Evolutionary conservation across 495 filamentous ascomycete genomes (phyloP), one percentile per base, ranked within the genome.

Genomic region (Lasiosphaeria miniovina): DNA sequence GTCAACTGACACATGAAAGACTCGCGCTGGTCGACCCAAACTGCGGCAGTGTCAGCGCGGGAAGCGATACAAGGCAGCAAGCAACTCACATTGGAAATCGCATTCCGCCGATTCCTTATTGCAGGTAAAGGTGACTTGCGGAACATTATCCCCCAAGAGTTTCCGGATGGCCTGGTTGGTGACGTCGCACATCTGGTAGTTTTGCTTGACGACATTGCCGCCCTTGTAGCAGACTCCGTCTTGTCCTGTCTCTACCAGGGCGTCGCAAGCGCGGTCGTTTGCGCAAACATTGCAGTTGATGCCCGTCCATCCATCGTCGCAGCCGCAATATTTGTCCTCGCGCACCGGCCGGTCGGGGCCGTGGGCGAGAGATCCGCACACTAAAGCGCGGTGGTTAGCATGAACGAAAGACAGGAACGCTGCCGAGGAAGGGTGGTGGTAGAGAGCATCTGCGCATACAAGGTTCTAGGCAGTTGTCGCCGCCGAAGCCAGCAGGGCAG

Each of bases 241-340:
- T 45, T 88, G 79, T 1, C 82, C 82, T 4, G 82, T 80, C 3
- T 91, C 90, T 84, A 93, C 94, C 74, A 98, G 75, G 7, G 88
- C 83, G 72, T 91, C 80, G 69, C 94, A 98, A 11, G 89, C 91
- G 58, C 87, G 75, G 69, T 98, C 80, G 14, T 85, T 83, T 49
- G 87, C 82, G 75, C 94, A 98, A 57, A 98, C 90, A 70, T 98
- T 98, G 82, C 94, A 98, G 79, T 98, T 98, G 74, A 98, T 93
- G 61, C 94, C 94, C n/a, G 83, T 84, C 94, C 94, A 98, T 51
- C 95, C 94, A 36, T 96, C 91, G 61, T 92, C 86, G 74, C 94
- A 98, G 33, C 93, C 76, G 74, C 94, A 98, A 38, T 79, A 75
- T 14, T 85, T 78, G 49, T 80, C 84, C 48, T 84, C 71, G 67